Percentiles rank a stretch among this genome's conserved stretches.
phyloP scores from a whole-genome alignment of 176 grass and related monocot species.

The Oropetium thomaeum region DNA sequence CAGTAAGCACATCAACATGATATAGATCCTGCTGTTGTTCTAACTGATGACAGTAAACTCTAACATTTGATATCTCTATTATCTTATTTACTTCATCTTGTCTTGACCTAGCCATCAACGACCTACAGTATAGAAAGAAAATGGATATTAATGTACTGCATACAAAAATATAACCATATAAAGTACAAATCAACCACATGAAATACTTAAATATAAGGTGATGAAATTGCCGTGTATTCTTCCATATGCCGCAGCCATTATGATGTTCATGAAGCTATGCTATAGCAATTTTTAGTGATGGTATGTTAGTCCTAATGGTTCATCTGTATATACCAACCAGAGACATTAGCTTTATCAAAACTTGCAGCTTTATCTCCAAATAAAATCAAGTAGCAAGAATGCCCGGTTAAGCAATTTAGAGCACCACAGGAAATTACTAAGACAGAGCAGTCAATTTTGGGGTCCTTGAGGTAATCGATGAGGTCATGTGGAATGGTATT shows the following conservation, averaged over 20 bases:
- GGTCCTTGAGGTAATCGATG: no score
- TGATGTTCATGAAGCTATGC: neutral
- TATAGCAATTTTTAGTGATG: slow-evolving; percentile 1
- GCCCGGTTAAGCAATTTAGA: neutral
- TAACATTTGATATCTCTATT: slow-evolving; percentile 82
- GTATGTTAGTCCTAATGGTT: slow-evolving; percentile 7
- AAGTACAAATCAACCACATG: neutral
- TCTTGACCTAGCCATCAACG: slow-evolving; percentile 66
- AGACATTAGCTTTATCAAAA: neutral
- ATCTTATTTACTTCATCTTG: slow-evolving; percentile 81
- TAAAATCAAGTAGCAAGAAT: slow-evolving; percentile 5
- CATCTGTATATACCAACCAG: slow-evolving; percentile 4
- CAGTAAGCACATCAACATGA: slow-evolving; percentile 44
- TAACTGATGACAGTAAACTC: slow-evolving; percentile 68
- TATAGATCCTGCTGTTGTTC: slow-evolving; percentile 47
- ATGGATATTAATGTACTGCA: neutral
- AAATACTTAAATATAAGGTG: slow-evolving; percentile 3
- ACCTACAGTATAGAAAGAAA: slow-evolving; percentile 39
- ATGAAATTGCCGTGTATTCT: neutral
- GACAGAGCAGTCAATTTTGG: neutral
- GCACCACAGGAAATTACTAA: slow-evolving; percentile 16
- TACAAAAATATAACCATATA: slow-evolving; percentile 16
- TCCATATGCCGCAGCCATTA: neutral
- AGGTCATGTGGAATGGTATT: no score
- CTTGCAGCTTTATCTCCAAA: neutral